Percentiles rank a stretch among this genome's conserved stretches.
phyloP scores from a whole-genome alignment of 768 basidiomycete species.

The Lentinula lateritia region DNA sequence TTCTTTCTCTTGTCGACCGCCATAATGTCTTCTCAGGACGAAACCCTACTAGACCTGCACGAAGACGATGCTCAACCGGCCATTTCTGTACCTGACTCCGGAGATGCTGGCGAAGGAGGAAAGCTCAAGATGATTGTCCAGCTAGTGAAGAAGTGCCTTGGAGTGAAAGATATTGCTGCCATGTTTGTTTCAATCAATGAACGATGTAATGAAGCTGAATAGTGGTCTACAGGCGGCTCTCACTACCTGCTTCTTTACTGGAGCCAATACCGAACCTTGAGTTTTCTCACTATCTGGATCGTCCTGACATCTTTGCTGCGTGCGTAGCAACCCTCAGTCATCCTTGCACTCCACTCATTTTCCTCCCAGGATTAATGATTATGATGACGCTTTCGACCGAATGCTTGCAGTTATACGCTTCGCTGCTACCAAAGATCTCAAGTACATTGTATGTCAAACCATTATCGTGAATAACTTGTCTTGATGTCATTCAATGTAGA shows the following conservation, averaged over 20 bases:
- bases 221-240: conserved; percentile 63
- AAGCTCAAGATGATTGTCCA: conserved; percentile 93
- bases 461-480: background rate
- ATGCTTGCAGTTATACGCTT: conserved; percentile 92
- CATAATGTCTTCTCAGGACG: conserved; percentile 6
- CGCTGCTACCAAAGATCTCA: conserved; percentile 89
- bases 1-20: background rate
- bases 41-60: conserved; percentile 15
- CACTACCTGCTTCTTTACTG: conserved; percentile 86
- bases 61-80: conserved; percentile 50
- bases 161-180: conserved; percentile 91
- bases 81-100: conserved; percentile 64
- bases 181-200: conserved; percentile 51
- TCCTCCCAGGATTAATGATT: conserved; percentile 77
- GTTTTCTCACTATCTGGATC: conserved; percentile 92
- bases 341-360: conserved; percentile 2
- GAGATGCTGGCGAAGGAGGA: conserved; percentile 78
- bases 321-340: conserved; percentile 33
- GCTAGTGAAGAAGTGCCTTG: conserved; percentile 85
- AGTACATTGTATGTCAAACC: conserved; percentile 63
- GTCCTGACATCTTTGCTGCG: conserved; percentile 90
- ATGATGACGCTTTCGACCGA: conserved; percentile 85
- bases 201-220: background rate
- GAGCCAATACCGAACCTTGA: conserved; percentile 95
- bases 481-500: conserved; percentile 33